Percentiles rank a stretch among this genome's conserved stretches.
These are phyloP conservation scores for Agrocybe praecox DNA, from an alignment of 768 basidiomycete genomes.

Conservation along the genomic window DNA sequence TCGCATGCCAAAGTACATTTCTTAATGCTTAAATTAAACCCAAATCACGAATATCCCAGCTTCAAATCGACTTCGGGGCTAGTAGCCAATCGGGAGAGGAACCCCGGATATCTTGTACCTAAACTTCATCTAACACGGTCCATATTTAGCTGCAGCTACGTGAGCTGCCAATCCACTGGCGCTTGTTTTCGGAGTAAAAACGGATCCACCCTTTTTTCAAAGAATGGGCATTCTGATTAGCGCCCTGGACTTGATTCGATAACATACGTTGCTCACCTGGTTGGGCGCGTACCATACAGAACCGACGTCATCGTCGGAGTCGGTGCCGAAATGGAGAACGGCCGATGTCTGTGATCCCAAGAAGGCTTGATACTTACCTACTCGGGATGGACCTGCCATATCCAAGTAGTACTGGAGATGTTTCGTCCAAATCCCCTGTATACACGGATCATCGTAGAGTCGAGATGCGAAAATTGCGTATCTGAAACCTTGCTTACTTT, in stretches of 20 bases:
- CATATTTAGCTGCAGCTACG: constrained; percentile 45
- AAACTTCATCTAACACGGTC: constrained; percentile 31
- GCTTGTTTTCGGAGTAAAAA: constrained; percentile 46
- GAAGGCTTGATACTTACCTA: constrained; percentile 43
- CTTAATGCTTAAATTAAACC: too few species aligned
- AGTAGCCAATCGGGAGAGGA: too few species aligned
- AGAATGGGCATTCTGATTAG: too few species aligned
- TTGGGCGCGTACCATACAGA: constrained; percentile 49
- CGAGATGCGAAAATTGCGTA: too few species aligned
- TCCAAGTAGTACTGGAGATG: constrained; percentile 54
- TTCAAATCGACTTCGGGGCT: too few species aligned
- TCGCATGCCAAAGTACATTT: too few species aligned
- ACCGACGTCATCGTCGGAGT: constrained; percentile 41
- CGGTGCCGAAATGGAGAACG: constrained; percentile 45
- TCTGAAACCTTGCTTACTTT: constrained; percentile 31
- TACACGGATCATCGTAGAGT: not conserved
- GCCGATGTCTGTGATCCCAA: constrained; percentile 43
- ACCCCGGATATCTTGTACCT: too few species aligned
- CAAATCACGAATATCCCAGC: too few species aligned
- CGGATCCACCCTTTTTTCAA: constrained; percentile 34
- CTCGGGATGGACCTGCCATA: constrained; percentile 40
- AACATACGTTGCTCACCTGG: constrained; percentile 25
- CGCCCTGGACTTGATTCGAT: not conserved
- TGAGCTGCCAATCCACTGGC: constrained; percentile 45
- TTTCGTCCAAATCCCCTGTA: constrained; percentile 54